Percentiles rank a stretch among this genome's conserved stretches.
These are phyloP conservation scores for Polyporus tsugae DNA, from an alignment of 1,284 basidiomycete species.

Conservation along the genomic window DNA sequence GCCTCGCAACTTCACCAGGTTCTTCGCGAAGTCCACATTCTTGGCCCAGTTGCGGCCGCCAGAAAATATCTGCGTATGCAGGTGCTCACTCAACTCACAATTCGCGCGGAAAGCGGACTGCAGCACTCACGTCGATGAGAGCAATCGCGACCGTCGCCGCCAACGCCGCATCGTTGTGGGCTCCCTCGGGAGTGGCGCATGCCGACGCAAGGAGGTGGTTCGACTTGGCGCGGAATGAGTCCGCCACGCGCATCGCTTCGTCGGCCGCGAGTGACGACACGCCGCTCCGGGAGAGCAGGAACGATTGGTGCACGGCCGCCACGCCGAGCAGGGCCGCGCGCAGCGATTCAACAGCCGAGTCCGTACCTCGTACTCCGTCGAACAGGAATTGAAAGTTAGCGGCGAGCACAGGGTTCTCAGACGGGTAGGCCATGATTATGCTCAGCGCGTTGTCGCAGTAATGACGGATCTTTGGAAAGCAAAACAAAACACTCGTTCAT, in stretches of 20 bases:
- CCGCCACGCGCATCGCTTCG: slow-evolving; percentile 40
- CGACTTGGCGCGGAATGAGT: slow-evolving; percentile 40
- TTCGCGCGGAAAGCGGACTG: slow-evolving; percentile 17
- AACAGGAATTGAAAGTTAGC: slow-evolving; percentile 43
- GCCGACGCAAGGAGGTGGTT: slow-evolving; percentile 40
- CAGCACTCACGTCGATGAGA: slow-evolving; percentile 49
- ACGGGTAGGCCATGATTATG: slow-evolving; percentile 44
- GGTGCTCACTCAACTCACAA: slow-evolving; percentile 15
- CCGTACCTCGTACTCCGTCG: slow-evolving; percentile 40
- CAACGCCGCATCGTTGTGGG: slow-evolving; percentile 48
- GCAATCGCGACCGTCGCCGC: slow-evolving; percentile 50
- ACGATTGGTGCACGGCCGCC: slow-evolving; percentile 41
- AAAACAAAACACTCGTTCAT: slow-evolving; percentile 48
- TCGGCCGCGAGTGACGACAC: slow-evolving; percentile 37
- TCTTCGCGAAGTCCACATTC: slow-evolving; percentile 52
- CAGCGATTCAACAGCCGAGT: slow-evolving; percentile 40
- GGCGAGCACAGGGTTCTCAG: slow-evolving; percentile 46
- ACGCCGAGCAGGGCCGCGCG: slow-evolving; percentile 39
- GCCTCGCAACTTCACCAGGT: slow-evolving; percentile 51
- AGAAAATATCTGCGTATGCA: slow-evolving; percentile 51
- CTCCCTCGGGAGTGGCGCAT: slow-evolving; percentile 37
- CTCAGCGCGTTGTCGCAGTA: slow-evolving; percentile 49
- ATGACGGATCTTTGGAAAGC: slow-evolving; percentile 47
- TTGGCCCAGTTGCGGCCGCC: slow-evolving; percentile 51
- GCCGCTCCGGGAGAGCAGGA: slow-evolving; percentile 39